phyloP scores from a whole-genome alignment of 345 rosid species.

The Luvunga scandens region DNA sequence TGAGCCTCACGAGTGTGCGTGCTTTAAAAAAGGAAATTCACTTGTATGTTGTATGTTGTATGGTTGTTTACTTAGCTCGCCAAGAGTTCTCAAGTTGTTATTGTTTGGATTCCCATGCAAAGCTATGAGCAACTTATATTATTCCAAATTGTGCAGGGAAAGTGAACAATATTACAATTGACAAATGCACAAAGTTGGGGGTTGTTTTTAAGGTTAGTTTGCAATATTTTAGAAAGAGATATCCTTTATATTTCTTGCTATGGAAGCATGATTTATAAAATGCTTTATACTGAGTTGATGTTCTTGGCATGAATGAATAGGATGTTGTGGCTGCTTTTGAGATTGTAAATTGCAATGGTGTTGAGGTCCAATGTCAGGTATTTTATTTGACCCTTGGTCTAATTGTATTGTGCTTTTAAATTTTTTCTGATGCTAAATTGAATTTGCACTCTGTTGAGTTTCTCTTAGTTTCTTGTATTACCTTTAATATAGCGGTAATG shows the following conservation, averaged over 20 bases:
- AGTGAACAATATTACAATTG: slow-evolving; percentile 94
- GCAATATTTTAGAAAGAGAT: background rate
- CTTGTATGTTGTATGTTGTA: background rate
- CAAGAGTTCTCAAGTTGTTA: background rate
- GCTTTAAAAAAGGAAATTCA: no score
- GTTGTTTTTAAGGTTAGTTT: slow-evolving; percentile 78
- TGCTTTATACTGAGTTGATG: slow-evolving; percentile 13
- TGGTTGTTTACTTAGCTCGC: background rate
- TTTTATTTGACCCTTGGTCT: slow-evolving; percentile 3
- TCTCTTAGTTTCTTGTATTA: background rate
- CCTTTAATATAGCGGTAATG: background rate
- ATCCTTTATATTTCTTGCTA: background rate
- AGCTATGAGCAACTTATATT: slow-evolving; percentile 7
- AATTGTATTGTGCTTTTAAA: background rate
- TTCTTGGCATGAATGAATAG: slow-evolving; percentile 34
- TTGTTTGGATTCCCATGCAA: slow-evolving; percentile 8
- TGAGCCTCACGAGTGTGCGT: no score
- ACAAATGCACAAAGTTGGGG: slow-evolving; percentile 94
- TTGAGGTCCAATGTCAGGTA: slow-evolving; percentile 99
- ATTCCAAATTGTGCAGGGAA: slow-evolving; percentile 61
- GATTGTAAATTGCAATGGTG: slow-evolving; percentile 87
- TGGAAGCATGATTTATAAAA: slow-evolving; percentile 1
- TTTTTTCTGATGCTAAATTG: background rate
- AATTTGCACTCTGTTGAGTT: background rate
- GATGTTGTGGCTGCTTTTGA: slow-evolving; percentile 99